phyloP scores from a whole-genome alignment of 306 rosid species.

The Dalbergia cochinchinensis region DNA sequence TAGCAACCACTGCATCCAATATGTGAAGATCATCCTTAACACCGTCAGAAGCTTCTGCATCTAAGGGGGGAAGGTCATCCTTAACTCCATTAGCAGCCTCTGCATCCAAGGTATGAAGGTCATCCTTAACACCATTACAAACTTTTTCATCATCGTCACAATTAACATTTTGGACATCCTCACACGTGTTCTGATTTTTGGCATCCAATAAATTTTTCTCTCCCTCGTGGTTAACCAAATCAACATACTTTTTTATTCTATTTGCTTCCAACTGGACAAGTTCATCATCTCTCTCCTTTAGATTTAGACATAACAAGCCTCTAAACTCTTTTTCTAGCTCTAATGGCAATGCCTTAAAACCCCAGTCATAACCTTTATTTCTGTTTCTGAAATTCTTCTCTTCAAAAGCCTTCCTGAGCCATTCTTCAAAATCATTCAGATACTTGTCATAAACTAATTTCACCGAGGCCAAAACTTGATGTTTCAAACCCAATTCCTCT shows the following conservation, averaged over 20 bases:
- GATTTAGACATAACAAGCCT: slow-evolving; percentile 51
- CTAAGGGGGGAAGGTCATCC: too few relatives aligned
- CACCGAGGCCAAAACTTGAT: slow-evolving; percentile 51
- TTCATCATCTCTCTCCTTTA: slow-evolving; percentile 45
- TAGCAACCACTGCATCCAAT: too few relatives aligned
- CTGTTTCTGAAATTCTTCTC: slow-evolving; percentile 54
- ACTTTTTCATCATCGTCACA: slow-evolving; percentile 40
- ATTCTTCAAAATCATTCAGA: slow-evolving; percentile 69
- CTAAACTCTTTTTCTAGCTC: slow-evolving; percentile 66
- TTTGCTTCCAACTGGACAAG: slow-evolving; percentile 46
- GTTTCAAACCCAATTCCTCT: slow-evolving; percentile 59
- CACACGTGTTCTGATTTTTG: slow-evolving; percentile 37
- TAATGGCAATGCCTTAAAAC: slow-evolving; percentile 45
- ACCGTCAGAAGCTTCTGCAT: too few relatives aligned
- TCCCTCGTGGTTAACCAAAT: slow-evolving; percentile 44
- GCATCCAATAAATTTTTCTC: slow-evolving; percentile 42
- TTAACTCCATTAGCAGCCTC: too few relatives aligned
- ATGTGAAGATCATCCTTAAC: too few relatives aligned
- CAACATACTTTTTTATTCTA: slow-evolving; percentile 42
- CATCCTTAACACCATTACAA: slow-evolving; percentile 29
- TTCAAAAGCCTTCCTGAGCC: slow-evolving; percentile 59
- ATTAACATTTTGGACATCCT: slow-evolving; percentile 32
- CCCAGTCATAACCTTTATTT: slow-evolving; percentile 44
- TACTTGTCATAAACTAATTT: slow-evolving; percentile 72
- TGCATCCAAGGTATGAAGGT: not conserved